Base-by-base conservation (phyloP, 2,329 filamentous ascomycete genomes). In the Calonectria fujianensis region DNA sequence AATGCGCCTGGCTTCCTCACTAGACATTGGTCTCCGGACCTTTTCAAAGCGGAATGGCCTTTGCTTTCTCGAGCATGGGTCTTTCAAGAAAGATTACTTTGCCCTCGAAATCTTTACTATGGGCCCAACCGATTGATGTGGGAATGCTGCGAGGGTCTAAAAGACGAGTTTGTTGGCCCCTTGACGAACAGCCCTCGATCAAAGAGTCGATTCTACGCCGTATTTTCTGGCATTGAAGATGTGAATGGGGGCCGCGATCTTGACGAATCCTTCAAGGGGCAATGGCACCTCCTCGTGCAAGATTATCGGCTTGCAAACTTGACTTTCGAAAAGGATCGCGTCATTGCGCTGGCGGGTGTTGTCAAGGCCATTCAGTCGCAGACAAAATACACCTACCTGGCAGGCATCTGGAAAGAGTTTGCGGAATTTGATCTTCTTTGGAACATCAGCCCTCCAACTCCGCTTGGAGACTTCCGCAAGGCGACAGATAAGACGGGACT, bases 351-450 rank as follows among this genome's bases (percentile, higher is more conserved):
- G 16, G 57, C 72, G 7, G 72, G 72, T 20, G 57, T 74, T 27
- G 67, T 37, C 3, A 39, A 52, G n/a, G 72, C 66, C 14, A 45
- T 70, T 10, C 59, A 74, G 37, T 39, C 48, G 13, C 66, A 70
- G 18, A 70, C 66, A 5, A 45, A 50, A 29, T 70, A 41, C 20
- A 59, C 59, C 20, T 73, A 70, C 37, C 24, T 75, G 45, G 74
- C 67, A 16, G 74, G 71, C 18, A 64, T 74, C 16, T 74, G 71
- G 74, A 74, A 64, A 51, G 74, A 75, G 27, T 64, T 74, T 29
- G 71, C 63, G 3, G 74, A 75, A 29, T 41, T 75, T 35, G 67
- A 54, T 11, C 70, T 75, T 37, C 10, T 74, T 3, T 74, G 71
- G 70, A 48, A 13, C 0, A 37, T 35, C 8, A 29, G 68, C 24